Percentiles rank a stretch among this genome's conserved stretches.
phyloP scores from a whole-genome alignment of 345 rosid species.

The Eucalyptus paniculata region DNA sequence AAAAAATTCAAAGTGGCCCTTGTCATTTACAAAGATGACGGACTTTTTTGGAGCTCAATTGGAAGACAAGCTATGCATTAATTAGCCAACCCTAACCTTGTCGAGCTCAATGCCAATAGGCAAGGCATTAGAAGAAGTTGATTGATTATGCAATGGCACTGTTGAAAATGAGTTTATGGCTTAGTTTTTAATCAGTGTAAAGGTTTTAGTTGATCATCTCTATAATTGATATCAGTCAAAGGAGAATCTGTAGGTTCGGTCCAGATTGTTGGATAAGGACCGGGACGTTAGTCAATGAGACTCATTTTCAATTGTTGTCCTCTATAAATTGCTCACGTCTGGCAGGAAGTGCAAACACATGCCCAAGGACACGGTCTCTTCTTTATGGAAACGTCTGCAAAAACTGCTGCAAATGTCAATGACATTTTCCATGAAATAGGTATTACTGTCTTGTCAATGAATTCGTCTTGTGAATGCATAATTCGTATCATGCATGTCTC shows the following conservation, averaged over 20 bases:
- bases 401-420: slow-evolving; percentile 65
- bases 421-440: slow-evolving; percentile 23
- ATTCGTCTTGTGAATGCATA: not conserved
- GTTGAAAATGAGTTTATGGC: not conserved
- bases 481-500: not conserved
- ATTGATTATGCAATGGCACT: not conserved
- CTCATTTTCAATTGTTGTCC: not conserved
- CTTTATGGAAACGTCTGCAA: slow-evolving; percentile 94
- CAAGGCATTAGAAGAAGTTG: no score
- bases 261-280: not conserved
- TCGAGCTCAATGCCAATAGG: no score
- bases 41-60: not conserved
- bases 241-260: not conserved
- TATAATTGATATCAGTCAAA: not conserved
- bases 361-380: slow-evolving; percentile 80
- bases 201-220: not conserved
- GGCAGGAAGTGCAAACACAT: slow-evolving; percentile 69
- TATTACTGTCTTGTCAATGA: not conserved
- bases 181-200: not conserved
- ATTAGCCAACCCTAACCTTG: not conserved
- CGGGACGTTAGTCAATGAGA: not conserved
- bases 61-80: not conserved
- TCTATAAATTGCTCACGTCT: not conserved
- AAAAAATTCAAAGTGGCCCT: not conserved
- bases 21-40: not conserved